Conservation (phyloP, 73 alveolate genomes). For the Paramecium sexaurelia region DNA sequence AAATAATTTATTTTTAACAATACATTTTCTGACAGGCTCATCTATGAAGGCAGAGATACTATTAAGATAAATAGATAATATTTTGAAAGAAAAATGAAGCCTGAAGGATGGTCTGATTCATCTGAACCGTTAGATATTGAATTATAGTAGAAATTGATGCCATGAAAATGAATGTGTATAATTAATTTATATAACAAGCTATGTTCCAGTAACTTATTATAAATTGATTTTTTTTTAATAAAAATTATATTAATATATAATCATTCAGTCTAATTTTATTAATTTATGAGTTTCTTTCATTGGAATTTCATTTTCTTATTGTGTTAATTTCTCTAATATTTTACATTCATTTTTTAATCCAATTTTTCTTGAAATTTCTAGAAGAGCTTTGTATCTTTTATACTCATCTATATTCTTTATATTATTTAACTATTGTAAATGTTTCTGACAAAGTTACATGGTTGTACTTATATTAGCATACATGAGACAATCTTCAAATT, state of each 20-base stretch:
- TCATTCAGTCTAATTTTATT: not conserved
- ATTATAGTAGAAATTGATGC: not conserved
- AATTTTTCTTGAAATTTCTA: not conserved
- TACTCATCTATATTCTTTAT: not conserved
- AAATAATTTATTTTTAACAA: constrained; percentile 48
- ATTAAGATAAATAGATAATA: not conserved
- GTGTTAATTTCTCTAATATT: not conserved
- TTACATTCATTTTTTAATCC: not conserved
- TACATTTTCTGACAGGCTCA: constrained; percentile 51
- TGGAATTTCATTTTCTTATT: not conserved
- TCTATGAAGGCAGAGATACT: constrained; percentile 61
- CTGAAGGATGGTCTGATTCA: not conserved
- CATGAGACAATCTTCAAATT: constrained; percentile 36
- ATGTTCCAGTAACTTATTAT: no score
- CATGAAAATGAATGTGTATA: not conserved
- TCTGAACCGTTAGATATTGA: constrained; percentile 3
- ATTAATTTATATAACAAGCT: not conserved
- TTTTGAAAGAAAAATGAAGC: not conserved
- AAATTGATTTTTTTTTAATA: no score
- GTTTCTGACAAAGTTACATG: not conserved
- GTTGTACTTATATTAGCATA: not conserved
- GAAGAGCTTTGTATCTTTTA: not conserved
- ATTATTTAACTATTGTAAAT: not conserved
- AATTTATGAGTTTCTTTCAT: not conserved
- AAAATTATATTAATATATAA: no score